Base-by-base conservation (phyloP, 768 basidiomycete genomes). In the Lanmaoa rubissima region DNA sequence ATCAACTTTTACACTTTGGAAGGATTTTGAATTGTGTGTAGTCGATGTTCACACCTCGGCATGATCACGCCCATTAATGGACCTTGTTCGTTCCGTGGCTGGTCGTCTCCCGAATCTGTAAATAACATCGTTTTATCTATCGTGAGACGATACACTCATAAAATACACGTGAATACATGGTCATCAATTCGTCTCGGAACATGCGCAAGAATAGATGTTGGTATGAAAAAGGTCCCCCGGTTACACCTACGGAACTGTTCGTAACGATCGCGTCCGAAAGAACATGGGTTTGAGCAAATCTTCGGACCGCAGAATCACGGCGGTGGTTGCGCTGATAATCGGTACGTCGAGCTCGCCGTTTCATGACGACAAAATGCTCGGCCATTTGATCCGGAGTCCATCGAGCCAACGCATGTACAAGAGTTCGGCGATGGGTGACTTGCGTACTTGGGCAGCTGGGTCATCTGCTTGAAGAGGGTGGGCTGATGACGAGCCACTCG, bases 381-480 rank as follows among this genome's bases (percentile, higher is more conserved):
- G 92, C 94, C 94, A 95, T 70, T 92, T 94, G 67, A 94, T 77
- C 73, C 85, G 88, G 51, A 97, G 74, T 4, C 94, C 94, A 67
- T 97, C 92, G 26, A 98, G 76, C 95, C 96, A 98, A 48, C 96
- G 85, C 82, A 95, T 87, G 71, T 98, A 98, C n/a, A 98, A 76
- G 61, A 98, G 80, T 70, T 98, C 96, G 21, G 94, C 91, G 31
- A 98, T 94, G 7, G 95, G 94, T 53, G 92, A 94, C 70, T 87
- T 89, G 60, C 84, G 81, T 52, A 77, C 70, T 13, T 80, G 78
- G 26, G 66, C 63, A 45, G 58, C 63, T 34, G 78, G 66, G 32
- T 84, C 80, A 24, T 76, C 75, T 42, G 61, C 62, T 64, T 75
- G 76, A 26, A 59, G 45, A 58, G 60, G 51, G 61, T 68, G 59